These are phyloP conservation scores for Claviceps pazoutovae DNA, from an alignment of 2,329 filamentous ascomycete genomes.

Conservation along the genomic window DNA sequence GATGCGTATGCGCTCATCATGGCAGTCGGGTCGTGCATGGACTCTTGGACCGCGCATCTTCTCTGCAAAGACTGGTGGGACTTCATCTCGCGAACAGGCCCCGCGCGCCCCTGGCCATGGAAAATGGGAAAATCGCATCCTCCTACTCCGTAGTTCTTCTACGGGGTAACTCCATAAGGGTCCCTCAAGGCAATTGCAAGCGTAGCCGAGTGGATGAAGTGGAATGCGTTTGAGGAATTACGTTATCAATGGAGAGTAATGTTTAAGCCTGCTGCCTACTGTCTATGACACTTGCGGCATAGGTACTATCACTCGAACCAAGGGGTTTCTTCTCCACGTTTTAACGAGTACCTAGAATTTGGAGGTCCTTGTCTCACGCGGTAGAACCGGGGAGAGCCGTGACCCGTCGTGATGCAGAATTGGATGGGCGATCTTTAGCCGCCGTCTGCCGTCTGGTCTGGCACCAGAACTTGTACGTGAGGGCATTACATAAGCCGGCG, in stretches of 20 bases:
- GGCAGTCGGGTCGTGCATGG: background rate
- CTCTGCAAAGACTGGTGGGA: too few relatives aligned
- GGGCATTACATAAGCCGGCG: too few relatives aligned
- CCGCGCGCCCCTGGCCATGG: too few relatives aligned
- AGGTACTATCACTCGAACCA: background rate
- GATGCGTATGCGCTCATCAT: too few relatives aligned
- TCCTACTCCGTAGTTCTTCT: too few relatives aligned
- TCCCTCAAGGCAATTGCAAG: background rate
- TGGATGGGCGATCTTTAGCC: too few relatives aligned
- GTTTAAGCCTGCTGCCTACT: background rate
- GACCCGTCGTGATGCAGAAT: background rate
- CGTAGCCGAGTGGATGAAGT: background rate
- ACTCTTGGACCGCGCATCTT: background rate
- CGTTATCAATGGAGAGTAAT: background rate
- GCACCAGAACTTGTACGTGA: background rate
- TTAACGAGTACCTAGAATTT: background rate
- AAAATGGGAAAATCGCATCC: too few relatives aligned
- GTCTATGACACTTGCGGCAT: too few relatives aligned
- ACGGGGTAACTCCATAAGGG: background rate
- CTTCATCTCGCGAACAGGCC: too few relatives aligned
- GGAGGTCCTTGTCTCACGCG: background rate
- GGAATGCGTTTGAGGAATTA: background rate
- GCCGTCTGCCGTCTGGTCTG: too few relatives aligned
- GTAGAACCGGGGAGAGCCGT: background rate
- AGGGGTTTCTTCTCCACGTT: background rate